Evolutionary conservation across 257 asterid genomes (phyloP), one percentile per base, ranked within the genome.

Genomic region (Thymus mandschuricus): DNA sequence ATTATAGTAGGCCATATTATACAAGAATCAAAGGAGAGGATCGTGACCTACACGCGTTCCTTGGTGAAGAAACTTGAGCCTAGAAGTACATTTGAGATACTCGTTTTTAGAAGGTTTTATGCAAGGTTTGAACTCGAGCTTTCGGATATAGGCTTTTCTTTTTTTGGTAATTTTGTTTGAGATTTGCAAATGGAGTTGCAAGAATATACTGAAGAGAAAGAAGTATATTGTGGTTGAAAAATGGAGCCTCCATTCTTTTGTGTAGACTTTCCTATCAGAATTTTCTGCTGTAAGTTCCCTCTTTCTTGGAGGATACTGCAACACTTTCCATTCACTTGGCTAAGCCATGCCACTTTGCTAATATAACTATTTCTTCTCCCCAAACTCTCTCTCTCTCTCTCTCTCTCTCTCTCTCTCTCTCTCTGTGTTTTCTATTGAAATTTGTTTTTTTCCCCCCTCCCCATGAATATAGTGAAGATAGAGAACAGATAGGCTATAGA

Each of bases 51-150:
- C 70, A 67, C 74, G 34, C 64, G 82, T 60, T 73, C 60, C 77
- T 73, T 34, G 80, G 76, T 66, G 83, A 38, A 38, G 41, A 38
- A 38, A 38, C 40, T 35, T 35, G 41, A 38, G 40, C 77, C 76
- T 74, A 70, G 82, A 77, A 76, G 77, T 68, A 72, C 81, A 67
- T 21, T 79, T 75, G 27, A 45, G 60, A 74, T 68, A 67, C 81
- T 38, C 30, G 50, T 72, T 69, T 79, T 76, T 70, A 64, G 84
- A 72, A 77, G 85, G 79, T 77, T 82, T 84, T 44, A 74, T 82
- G 81, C 67, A 72, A 80, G 86, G 78, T 84, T 82, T 80, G 87
- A 78, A 78, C 70, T 75, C 71, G 80, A 81, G 81, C 73, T 84
- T 79, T 66, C 64, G 57, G 43, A 74, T 76, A 81, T 82, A 87